Evolutionary conservation across 1,284 basidiomycete genomes (phyloP), one percentile per base, ranked within the genome.

Genomic region (Rhodofomes roseus): DNA sequence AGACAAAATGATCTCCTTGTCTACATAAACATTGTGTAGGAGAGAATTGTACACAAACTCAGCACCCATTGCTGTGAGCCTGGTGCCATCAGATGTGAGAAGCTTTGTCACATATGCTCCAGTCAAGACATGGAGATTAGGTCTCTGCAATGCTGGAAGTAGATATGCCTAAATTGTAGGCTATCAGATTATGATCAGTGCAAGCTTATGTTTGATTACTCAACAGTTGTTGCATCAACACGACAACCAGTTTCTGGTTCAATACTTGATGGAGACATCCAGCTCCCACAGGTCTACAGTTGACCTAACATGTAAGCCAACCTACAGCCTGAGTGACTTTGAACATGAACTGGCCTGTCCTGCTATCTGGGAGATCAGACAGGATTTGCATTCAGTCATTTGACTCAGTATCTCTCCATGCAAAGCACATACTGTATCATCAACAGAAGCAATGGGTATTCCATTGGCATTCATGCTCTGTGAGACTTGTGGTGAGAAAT

Each of bases 51-150:
- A 11, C 14, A 6, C 18, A 60, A 73, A 80, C 52, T 68, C 64
- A 11, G 73, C 73, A 12, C 73, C 71, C 1, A 68, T 65, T 18
- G 76, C 72, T 9, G 62, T 48, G 14, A 62, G 31, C 5, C 11
- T 55, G 4, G 3, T 25, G 5, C 23, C 56, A 18, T 22, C 40
- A 1, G 37, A 27, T 11, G 48, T 63, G 12, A 65, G 1, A 16
- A 70, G 56, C 12, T 51, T 58, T 14, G 22, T 52, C 4, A 66
- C 70, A 20, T 60, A 52, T 1, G 69, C 66, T 7, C 53, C 56
- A 16, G 61, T 62, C 8, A 71, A 56, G 12, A 72, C 65, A 6
- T 52, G 51, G 22, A 71, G 63, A 52, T 70, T 70, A 5, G 59
- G 50, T 12, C 67, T 60, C 11, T 60, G 56, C 18, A 61, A 40